A percentile compares a stretch with the other conserved stretches of the same genome.
These are phyloP conservation scores for Dichomitus squalens DNA, from an alignment of 1,284 basidiomycete genomes.

Conservation along the genomic window DNA sequence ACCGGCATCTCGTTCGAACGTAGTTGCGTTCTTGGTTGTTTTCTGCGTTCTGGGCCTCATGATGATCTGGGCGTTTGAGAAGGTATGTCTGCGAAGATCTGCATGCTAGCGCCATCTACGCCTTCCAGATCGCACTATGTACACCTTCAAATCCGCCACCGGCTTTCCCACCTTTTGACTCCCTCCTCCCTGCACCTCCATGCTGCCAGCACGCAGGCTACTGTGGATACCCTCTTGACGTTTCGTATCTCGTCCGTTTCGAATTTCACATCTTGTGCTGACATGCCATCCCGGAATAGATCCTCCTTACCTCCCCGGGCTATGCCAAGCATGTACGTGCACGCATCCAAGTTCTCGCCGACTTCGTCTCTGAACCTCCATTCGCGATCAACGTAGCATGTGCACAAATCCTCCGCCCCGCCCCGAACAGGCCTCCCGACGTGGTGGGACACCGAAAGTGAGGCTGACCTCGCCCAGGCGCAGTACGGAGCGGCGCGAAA, in stretches of 20 bases:
- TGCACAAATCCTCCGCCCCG: conserved; percentile 34
- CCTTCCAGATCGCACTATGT: too few relatives aligned
- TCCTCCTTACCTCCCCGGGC: conserved; percentile 67
- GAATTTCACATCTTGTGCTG: neutral
- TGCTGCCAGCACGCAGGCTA: too few relatives aligned
- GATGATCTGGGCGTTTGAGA: conserved; percentile 72
- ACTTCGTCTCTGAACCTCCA: neutral
- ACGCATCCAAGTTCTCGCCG: neutral
- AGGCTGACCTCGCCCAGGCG: conserved; percentile 24
- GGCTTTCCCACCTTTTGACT: too few relatives aligned
- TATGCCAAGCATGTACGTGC: conserved; percentile 66
- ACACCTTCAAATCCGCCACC: too few relatives aligned
- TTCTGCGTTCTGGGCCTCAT: conserved; percentile 67
- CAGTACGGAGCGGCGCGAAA: conserved; percentile 19
- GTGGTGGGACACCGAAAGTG: conserved; percentile 31
- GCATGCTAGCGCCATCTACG: too few relatives aligned
- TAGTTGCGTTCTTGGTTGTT: conserved; percentile 61
- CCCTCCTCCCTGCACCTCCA: neutral
- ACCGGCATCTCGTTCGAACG: neutral
- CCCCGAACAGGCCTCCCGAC: conserved; percentile 21
- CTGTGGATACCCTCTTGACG: too few relatives aligned
- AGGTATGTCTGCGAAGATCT: conserved; percentile 41
- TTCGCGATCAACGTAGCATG: conserved; percentile 27
- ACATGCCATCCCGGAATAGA: conserved; percentile 38
- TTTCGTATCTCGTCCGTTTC: neutral